Conservation (phyloP, 1,284 basidiomycete species). For the Gomphus bonarii region DNA sequence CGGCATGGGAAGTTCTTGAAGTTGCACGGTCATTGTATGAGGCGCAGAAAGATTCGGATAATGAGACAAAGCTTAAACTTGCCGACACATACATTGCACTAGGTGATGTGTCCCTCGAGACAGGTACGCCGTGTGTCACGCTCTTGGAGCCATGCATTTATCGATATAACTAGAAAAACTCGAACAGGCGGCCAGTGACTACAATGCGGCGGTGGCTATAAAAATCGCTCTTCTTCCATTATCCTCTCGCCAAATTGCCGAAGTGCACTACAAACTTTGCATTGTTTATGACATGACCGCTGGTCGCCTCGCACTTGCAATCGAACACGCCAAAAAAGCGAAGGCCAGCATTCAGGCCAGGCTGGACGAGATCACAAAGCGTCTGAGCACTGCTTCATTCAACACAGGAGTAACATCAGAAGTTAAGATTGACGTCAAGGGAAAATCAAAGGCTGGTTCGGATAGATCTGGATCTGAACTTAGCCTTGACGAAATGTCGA, state of each 20-base stretch:
- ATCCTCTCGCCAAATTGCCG: constrained; percentile 79
- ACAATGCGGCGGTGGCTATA: constrained; percentile 60
- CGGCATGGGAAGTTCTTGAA: constrained; percentile 89
- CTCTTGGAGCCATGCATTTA: constrained; percentile 5
- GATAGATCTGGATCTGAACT: constrained; percentile 38
- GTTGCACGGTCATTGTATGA: constrained; percentile 78
- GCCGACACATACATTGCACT: constrained; percentile 79
- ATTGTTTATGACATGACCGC: constrained; percentile 83
- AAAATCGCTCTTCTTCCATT: constrained; percentile 63
- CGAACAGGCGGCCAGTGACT: constrained; percentile 81
- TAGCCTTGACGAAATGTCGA: constrained; percentile 48
- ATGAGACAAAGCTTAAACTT: constrained; percentile 59
- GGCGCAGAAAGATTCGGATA: constrained; percentile 43
- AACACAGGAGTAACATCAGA: constrained; percentile 18
- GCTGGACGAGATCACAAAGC: constrained; percentile 50
- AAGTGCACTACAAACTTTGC: constrained; percentile 83
- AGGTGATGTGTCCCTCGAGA: constrained; percentile 84
- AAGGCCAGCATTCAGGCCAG: constrained; percentile 65
- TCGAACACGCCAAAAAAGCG: constrained; percentile 69
- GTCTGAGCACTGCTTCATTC: constrained; percentile 24
- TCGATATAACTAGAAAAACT: constrained; percentile 65
- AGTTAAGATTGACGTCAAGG: constrained; percentile 38
- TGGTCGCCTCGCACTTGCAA: constrained; percentile 68
- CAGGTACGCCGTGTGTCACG: constrained; percentile 41
- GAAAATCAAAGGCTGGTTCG: constrained; percentile 51